Base-by-base conservation (phyloP, 345 rosid genomes). In the Eutrema yunnanense region DNA sequence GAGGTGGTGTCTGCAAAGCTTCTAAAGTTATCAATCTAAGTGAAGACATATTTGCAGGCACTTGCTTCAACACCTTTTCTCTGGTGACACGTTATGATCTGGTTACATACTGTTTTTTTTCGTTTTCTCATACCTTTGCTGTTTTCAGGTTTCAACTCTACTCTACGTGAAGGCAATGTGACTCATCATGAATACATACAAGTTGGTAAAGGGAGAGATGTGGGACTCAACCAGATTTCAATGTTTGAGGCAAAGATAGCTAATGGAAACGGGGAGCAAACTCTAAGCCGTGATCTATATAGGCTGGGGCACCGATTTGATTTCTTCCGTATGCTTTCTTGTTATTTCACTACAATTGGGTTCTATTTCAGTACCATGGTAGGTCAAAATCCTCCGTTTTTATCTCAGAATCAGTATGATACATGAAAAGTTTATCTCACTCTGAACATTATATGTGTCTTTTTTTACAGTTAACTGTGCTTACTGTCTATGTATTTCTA, bases 101-200 rank as follows among this genome's bases (percentile, higher is more conserved):
- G 38, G 4, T 3, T 37, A 32, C 29, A 26, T 29, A n/a, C 3
- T 19, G 3, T 14, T 8, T 13, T 50, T 1, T 64, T 14, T 14
- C 4, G 26, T 59, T 53, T 38, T 48, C 67, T 76, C 71, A 64
- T 47, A 42, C 50, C 16, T 59, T 66, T 5, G 1, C 55, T 58
- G 9, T 30, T 42, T 72, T 56, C 78, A 92, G 97, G 97, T 70
- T 89, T 87, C 76, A 92, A 92, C 77, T 92, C 97, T n/a, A 92
- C 97, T 47, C 83, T 92, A 43, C 92, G 96, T 42, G 89, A 85
- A 75, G 97, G 97, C 12, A 82, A 84, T 76, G 87, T 92, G 63
- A 92, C 97, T 29, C 97, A 89, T 82, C 96, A 92, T 65, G 97
- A 92, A 71, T 92, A 92, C 67, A 92, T 92, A 80, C 97, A 92